Conservation (phyloP, 2,329 filamentous ascomycete genomes). For the Amylocarpus encephaloides region DNA sequence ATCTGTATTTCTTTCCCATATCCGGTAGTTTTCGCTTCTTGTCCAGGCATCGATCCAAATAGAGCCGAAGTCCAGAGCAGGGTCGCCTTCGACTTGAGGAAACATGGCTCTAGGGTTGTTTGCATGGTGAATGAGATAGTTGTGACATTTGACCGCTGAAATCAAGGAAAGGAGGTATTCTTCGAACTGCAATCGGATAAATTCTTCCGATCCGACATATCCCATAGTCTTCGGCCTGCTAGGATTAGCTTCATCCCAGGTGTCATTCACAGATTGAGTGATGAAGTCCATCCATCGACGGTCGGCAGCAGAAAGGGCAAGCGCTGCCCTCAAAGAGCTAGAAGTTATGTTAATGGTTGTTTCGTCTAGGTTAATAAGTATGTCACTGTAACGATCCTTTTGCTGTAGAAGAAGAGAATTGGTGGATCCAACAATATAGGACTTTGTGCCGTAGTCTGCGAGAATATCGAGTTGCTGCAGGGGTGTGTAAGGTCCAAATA, state of each 20-base stretch:
- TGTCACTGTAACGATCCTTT: conserved; percentile 91
- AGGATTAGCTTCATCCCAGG: conserved; percentile 91
- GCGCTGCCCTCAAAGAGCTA: conserved; percentile 65
- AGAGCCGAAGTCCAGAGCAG: conserved; percentile 71
- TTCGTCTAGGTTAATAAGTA: conserved; percentile 93
- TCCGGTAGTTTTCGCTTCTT: conserved; percentile 80
- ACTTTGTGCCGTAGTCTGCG: conserved; percentile 90
- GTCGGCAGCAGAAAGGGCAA: conserved; percentile 78
- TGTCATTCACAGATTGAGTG: conserved; percentile 87
- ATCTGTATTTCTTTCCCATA: conserved; percentile 78
- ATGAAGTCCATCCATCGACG: conserved; percentile 95
- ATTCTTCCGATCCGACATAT: conserved; percentile 93
- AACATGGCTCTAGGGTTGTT: conserved; percentile 56
- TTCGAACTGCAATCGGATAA: conserved; percentile 94
- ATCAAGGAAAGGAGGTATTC: conserved; percentile 89
- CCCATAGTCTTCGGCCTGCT: conserved; percentile 87
- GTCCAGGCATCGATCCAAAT: conserved; percentile 88
- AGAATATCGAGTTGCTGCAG: conserved; percentile 92
- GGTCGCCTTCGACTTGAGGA: conserved; percentile 71
- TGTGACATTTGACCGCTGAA: conserved; percentile 83
- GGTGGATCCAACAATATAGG: conserved; percentile 94
- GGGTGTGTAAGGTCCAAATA: conserved; percentile 95
- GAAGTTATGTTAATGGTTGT: conserved; percentile 79
- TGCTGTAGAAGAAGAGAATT: conserved; percentile 92
- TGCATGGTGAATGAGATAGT: conserved; percentile 49